Evolutionary conservation across 805 yeast genomes (phyloP).

Genomic region (Sporopachydermia lactativora): DNA sequence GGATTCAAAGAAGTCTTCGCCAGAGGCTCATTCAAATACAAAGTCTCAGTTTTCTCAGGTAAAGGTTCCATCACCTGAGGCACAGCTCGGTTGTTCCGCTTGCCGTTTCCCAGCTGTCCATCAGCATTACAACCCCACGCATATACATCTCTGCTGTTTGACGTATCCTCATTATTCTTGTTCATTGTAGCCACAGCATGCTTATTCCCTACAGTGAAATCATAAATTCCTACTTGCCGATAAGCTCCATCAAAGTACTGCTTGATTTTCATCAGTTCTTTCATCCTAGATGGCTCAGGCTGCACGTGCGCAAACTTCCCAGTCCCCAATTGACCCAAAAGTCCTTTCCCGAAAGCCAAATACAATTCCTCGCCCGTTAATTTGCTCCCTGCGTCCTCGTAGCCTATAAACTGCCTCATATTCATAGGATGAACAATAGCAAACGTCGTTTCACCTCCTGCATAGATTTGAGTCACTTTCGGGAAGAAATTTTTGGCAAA

Average conservation of each 20-base stretch:
- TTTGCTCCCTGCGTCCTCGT: background rate
- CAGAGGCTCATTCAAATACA: constrained; percentile 12
- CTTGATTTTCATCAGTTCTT: constrained; percentile 28
- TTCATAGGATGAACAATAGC: constrained; percentile 26
- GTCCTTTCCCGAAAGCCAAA: constrained; percentile 74
- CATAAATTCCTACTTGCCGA: constrained; percentile 30
- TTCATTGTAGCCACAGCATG: constrained; percentile 48
- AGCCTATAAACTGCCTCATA: constrained; percentile 16
- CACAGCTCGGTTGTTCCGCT: constrained; percentile 39
- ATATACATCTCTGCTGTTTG: constrained; percentile 32
- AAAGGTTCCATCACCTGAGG: constrained; percentile 25
- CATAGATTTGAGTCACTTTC: constrained; percentile 39
- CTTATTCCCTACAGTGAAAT: constrained; percentile 47
- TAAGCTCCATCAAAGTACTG: constrained; percentile 40
- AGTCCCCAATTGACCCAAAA: constrained; percentile 75
- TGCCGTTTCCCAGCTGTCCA: constrained; percentile 83
- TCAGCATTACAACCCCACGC: constrained; percentile 75
- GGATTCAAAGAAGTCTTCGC: background rate
- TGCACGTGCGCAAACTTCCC: constrained; percentile 66
- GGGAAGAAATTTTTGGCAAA: constrained; percentile 29
- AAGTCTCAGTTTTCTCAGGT: constrained; percentile 21
- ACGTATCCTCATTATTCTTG: constrained; percentile 25
- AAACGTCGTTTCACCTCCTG: constrained; percentile 56
- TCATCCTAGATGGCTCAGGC: constrained; percentile 46
- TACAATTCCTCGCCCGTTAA: constrained; percentile 2